These are phyloP conservation scores for Aspergillus fischeri DNA, from an alignment of 2,329 filamentous ascomycete genomes.

Conservation along the genomic window DNA sequence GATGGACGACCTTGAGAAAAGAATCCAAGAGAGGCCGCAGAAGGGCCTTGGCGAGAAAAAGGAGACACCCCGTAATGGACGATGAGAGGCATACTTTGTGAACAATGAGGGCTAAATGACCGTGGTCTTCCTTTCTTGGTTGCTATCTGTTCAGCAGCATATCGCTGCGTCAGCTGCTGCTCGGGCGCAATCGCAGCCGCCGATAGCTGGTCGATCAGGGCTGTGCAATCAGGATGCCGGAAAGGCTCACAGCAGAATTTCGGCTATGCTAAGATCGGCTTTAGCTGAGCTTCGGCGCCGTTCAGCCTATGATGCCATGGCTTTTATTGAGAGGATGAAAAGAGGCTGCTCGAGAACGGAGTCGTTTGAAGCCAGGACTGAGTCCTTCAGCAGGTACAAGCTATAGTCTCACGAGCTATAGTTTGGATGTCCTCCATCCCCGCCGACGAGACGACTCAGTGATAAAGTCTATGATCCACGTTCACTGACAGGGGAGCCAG, in stretches of 20 bases:
- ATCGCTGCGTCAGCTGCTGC: neutral
- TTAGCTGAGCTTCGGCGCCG: neutral
- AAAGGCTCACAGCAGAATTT: neutral
- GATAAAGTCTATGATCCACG: neutral
- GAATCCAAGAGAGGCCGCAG: constrained; percentile 37
- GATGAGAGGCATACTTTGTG: constrained; percentile 1
- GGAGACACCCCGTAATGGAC: constrained; percentile 18
- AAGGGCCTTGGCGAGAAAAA: constrained; percentile 31
- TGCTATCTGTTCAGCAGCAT: neutral
- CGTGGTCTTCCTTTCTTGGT: neutral
- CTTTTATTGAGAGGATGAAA: neutral
- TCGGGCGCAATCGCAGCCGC: neutral
- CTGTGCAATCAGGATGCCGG: neutral
- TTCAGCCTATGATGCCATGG: neutral
- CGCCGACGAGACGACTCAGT: neutral
- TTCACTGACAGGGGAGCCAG: neutral
- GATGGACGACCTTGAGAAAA: constrained; percentile 48
- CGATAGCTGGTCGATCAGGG: neutral
- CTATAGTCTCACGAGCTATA: neutral
- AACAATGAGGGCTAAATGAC: too few relatives aligned
- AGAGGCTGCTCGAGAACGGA: neutral
- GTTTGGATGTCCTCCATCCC: neutral
- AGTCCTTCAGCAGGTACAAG: neutral
- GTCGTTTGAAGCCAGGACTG: neutral
- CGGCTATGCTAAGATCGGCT: neutral